Conservation (phyloP, 495 filamentous ascomycete genomes). For the Penicillium pulvis region DNA sequence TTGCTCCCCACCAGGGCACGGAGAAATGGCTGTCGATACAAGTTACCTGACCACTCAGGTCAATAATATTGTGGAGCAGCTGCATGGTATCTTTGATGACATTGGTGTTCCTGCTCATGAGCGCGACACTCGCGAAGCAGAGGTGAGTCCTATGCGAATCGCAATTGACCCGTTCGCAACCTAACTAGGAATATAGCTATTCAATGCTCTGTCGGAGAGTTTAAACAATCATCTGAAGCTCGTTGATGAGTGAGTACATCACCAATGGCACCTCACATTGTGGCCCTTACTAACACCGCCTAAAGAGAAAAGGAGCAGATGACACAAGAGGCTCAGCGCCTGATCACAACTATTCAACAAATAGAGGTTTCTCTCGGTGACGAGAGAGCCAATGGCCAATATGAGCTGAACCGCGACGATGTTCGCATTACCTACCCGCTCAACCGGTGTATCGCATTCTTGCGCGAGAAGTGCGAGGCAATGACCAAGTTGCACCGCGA, state of each 20-base stretch:
- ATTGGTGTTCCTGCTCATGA: constrained; percentile 91
- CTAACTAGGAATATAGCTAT: constrained; percentile 59
- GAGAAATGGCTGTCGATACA: constrained; percentile 80
- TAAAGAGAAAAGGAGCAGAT: constrained; percentile 82
- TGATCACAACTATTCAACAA: constrained; percentile 82
- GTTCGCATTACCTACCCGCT: constrained; percentile 80
- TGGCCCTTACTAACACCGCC: constrained; percentile 9
- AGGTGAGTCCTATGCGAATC: constrained; percentile 56
- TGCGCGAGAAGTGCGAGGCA: constrained; percentile 83
- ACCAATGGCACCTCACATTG: neutral
- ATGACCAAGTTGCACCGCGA: constrained; percentile 82
- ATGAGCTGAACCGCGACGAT: constrained; percentile 62
- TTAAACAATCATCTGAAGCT: constrained; percentile 79
- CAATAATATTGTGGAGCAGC: constrained; percentile 83
- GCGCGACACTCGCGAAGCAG: constrained; percentile 80
- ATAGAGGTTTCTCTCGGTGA: constrained; percentile 92
- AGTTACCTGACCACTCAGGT: constrained; percentile 91
- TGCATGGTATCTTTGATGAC: constrained; percentile 94
- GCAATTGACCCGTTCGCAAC: neutral
- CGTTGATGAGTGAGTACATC: constrained; percentile 62
- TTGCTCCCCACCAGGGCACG: neutral
- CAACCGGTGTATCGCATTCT: constrained; percentile 67
- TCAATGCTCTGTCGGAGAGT: constrained; percentile 83
- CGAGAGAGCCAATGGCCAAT: constrained; percentile 60
- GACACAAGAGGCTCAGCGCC: constrained; percentile 80